phyloP scores from a whole-genome alignment of 2,329 filamentous ascomycete genomes.

The Raffaelea ambrosiae region DNA sequence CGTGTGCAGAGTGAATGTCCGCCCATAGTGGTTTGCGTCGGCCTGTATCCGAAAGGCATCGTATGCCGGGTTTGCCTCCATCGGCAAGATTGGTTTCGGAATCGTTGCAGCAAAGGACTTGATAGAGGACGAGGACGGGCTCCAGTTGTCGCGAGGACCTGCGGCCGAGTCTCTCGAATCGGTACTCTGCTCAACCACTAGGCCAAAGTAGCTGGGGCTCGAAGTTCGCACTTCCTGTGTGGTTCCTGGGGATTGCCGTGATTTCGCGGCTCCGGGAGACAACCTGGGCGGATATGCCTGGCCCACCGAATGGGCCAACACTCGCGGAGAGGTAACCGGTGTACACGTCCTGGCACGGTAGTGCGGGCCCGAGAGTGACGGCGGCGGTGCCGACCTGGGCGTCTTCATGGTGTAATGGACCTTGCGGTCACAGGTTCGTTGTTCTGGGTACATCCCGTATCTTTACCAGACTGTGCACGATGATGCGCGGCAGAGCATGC shows the following conservation, averaged over 20 bases:
- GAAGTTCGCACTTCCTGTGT: conserved; percentile 35
- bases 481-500: neutral
- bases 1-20: conserved; percentile 38
- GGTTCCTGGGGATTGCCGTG: conserved; percentile 7
- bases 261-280: conserved; percentile 28
- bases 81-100: conserved; percentile 54
- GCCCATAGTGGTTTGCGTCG: conserved; percentile 49
- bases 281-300: conserved; percentile 44
- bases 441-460: conserved; percentile 1
- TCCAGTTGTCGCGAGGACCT: conserved; percentile 65
- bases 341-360: conserved; percentile 36
- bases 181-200: conserved; percentile 53
- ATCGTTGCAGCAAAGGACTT: conserved; percentile 61
- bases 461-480: neutral
- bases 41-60: conserved; percentile 68
- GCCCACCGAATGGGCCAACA: conserved; percentile 41
- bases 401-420: conserved; percentile 40
- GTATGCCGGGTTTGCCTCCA: conserved; percentile 73
- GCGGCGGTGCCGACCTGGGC: conserved; percentile 27
- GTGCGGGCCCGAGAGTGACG: conserved; percentile 32
- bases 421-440: conserved; percentile 24
- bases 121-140: conserved; percentile 60
- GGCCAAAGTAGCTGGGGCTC: conserved; percentile 83
- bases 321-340: conserved; percentile 42
- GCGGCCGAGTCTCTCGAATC: conserved; percentile 56